Conservation (phyloP, 495 filamentous ascomycete species). For the Podospora pseudocomata region DNA sequence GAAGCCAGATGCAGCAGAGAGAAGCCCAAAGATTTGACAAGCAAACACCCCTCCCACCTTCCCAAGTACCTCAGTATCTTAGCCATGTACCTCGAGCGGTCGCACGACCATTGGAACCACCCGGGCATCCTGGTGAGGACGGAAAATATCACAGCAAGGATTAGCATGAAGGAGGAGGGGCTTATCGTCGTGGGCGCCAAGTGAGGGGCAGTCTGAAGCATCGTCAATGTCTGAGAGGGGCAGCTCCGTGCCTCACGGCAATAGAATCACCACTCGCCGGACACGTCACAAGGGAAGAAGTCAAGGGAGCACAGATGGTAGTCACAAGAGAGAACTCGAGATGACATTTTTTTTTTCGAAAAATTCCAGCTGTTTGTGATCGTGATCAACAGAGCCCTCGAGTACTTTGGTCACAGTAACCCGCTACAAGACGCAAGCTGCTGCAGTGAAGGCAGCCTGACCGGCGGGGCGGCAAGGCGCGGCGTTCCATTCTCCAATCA, state of each 20-base stretch:
- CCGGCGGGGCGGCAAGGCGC: slow-evolving; percentile 26
- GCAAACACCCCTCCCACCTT: not conserved
- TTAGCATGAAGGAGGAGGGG: slow-evolving; percentile 16
- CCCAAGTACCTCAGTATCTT: slow-evolving; percentile 13
- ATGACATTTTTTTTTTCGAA: not conserved
- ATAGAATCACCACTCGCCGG: not conserved
- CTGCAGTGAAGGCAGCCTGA: slow-evolving; percentile 18
- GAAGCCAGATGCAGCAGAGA: slow-evolving; percentile 13
- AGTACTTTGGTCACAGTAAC: not conserved
- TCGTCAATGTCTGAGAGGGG: not conserved
- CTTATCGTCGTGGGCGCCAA: slow-evolving; percentile 11
- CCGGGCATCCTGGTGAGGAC: not conserved
- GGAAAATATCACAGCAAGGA: not conserved
- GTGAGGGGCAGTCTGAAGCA: slow-evolving; percentile 19
- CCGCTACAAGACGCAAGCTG: slow-evolving; percentile 5
- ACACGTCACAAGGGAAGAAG: not conserved
- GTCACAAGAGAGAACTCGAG: not conserved
- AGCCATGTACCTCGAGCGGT: slow-evolving; percentile 8
- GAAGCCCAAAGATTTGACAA: slow-evolving; percentile 20
- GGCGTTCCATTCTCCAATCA: slow-evolving; percentile 19
- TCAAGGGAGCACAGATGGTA: not conserved
- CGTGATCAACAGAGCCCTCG: not conserved
- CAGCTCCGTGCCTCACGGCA: not conserved
- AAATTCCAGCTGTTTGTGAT: slow-evolving; percentile 1
- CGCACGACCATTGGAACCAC: not conserved